Base-by-base conservation (phyloP, 1,139 yeast species). In the Geotrichum armillariae region DNA sequence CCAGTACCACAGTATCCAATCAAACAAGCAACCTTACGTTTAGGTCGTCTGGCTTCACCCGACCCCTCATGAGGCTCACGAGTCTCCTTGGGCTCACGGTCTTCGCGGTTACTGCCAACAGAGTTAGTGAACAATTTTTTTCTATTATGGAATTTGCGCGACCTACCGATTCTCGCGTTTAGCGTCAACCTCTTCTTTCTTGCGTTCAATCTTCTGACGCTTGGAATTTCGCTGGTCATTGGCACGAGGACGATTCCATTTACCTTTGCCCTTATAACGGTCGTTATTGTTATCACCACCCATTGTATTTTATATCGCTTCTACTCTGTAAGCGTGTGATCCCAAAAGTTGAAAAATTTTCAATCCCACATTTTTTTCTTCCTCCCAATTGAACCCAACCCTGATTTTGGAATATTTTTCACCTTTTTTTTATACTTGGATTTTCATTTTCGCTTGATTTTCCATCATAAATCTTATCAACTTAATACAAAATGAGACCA, bases 1-100 rank as follows among this genome's bases (percentile, higher is more conserved):
- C 99, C 99, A 0, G 98, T 85, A 44, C 99, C 99, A 68, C 98
- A 93, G 71, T 93, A 93, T 1, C 99, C 99, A 60, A 93, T 76
- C 83, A 90, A 77, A 58, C 88, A 85, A 0, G 97, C 98, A 20
- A 90, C 96, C 67, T 93, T 93, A 55, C 79, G 76, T 71, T 85
- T 85, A n/a, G 94, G 94, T 59, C 74, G 75, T 59, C 93, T 72
- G 29, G 72, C 69, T 61, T 83, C 89, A n/a, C 50, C 47, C 11
- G 54, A 43, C 7, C 51, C 52, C 20, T 48, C 48, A 25, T 16
- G 25, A 16, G 46, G 46, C 35, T 46, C 41, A 21, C 39, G 32
- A 23, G 40, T 25, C 20, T 37, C 47, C 21, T 40, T 44, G 33
- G 44, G 27, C 31, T 42, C 51, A 20, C 35, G 14, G 20, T 41